Conservation (phyloP, 208 protist genomes). For the Leptomonas pyrrhocoris region DNA sequence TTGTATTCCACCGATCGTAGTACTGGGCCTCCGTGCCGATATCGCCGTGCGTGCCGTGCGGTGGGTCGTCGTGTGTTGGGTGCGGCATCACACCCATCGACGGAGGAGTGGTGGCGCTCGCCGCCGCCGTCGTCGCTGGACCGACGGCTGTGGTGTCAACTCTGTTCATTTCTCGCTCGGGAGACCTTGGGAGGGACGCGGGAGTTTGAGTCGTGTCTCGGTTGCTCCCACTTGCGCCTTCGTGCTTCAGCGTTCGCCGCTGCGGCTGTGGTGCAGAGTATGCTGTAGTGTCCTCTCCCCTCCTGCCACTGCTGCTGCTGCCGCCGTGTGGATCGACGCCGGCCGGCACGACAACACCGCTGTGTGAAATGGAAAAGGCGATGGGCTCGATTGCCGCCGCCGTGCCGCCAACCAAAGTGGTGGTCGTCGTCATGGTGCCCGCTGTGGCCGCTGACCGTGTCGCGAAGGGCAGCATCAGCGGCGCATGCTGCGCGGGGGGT, state of each 20-base stretch:
- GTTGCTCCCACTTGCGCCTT: not conserved
- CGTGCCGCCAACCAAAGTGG: conserved; percentile 4
- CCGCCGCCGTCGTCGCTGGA: not conserved
- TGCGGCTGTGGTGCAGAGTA: no score
- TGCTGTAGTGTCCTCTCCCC: no score
- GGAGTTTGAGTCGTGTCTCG: not conserved
- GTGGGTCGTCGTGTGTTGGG: no score
- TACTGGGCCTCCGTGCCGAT: no score
- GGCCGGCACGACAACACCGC: not conserved
- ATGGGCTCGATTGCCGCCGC: conserved; percentile 11
- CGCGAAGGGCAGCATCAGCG: not conserved
- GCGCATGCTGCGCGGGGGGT: not conserved
- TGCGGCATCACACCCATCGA: no score
- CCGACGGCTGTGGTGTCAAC: not conserved
- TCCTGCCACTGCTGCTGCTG: not conserved
- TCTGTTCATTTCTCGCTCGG: not conserved
- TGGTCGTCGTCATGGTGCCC: conserved; percentile 4
- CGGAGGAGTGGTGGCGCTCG: not conserved
- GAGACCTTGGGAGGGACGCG: not conserved
- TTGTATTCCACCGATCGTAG: not conserved
- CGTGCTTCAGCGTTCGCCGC: no score
- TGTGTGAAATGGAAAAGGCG: conserved; percentile 11
- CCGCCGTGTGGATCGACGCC: not conserved
- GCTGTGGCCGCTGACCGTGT: not conserved
- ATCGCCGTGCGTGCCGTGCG: no score